Conservation (phyloP, 1,284 basidiomycete genomes). For the Tylopilus orsonianus region DNA sequence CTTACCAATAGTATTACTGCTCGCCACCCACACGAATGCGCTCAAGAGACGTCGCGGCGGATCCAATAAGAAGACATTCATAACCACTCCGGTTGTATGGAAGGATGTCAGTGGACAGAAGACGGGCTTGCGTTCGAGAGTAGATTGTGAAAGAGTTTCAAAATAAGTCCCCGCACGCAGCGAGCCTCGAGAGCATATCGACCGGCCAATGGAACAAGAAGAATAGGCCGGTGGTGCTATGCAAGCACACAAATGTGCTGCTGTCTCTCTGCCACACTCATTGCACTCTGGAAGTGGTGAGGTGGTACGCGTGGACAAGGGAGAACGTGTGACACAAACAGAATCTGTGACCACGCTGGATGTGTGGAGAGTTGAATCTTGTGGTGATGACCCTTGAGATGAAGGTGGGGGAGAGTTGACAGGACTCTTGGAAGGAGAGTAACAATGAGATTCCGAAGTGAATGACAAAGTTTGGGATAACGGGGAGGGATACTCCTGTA, state of each 20-base stretch:
- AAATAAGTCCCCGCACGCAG: slow-evolving; percentile 13
- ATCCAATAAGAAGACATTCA: slow-evolving; percentile 76
- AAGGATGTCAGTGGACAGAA: slow-evolving; percentile 62
- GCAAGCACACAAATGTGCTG: slow-evolving; percentile 9
- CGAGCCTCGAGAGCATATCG: slow-evolving; percentile 3
- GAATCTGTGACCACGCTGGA: slow-evolving; percentile 12
- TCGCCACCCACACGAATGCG: slow-evolving; percentile 63
- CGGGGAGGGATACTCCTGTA: slow-evolving; percentile 25
- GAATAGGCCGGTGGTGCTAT: slow-evolving; percentile 6
- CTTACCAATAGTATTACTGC: slow-evolving; percentile 35
- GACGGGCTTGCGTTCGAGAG: slow-evolving; percentile 27
- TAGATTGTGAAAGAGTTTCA: slow-evolving; percentile 34
- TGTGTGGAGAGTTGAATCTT: slow-evolving; percentile 23
- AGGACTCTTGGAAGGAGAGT: slow-evolving; percentile 29
- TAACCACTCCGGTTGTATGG: slow-evolving; percentile 63
- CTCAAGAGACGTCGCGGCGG: slow-evolving; percentile 59
- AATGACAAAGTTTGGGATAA: slow-evolving; percentile 19
- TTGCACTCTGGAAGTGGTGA: slow-evolving; percentile 28
- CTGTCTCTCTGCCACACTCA: slow-evolving; percentile 18
- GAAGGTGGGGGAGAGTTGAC: slow-evolving; percentile 28
- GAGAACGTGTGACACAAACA: slow-evolving; percentile 17
- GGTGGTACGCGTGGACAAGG: slow-evolving; percentile 22
- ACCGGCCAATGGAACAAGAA: slow-evolving; percentile 7
- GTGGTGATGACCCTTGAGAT: slow-evolving; percentile 30
- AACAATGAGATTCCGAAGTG: slow-evolving; percentile 16